Evolutionary conservation across 2,329 filamentous ascomycete species (phyloP).

Genomic region (Purpureocillium takamizusanense): DNA sequence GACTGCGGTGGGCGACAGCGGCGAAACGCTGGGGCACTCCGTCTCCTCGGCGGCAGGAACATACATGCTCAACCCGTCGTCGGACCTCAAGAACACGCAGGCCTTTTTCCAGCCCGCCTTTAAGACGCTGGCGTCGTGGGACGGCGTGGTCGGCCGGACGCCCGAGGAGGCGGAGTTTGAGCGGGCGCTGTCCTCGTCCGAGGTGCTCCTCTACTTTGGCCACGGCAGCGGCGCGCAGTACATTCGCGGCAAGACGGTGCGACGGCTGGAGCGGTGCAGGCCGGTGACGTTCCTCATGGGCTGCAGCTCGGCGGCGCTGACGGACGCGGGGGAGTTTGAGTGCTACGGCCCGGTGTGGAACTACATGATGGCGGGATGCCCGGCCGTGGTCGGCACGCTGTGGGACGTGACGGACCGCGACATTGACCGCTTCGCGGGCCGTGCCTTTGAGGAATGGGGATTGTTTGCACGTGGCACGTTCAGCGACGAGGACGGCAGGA

Average conservation of each 20-base stretch:
- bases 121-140: constrained; percentile 61
- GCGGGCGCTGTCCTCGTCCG: constrained; percentile 51
- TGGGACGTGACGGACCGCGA: constrained; percentile 99
- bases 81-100: constrained; percentile 75
- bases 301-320: constrained; percentile 75
- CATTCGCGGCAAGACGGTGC: constrained; percentile 75
- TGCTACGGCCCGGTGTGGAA: constrained; percentile 84
- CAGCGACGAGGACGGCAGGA: constrained; percentile 20
- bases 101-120: constrained; percentile 60
- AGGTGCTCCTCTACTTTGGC: constrained; percentile 86
- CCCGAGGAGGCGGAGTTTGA: constrained; percentile 76
- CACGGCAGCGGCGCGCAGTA: constrained; percentile 94
- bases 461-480: constrained; percentile 46
- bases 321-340: constrained; percentile 77
- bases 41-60: constrained; percentile 49
- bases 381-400: constrained; percentile 81
- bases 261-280: constrained; percentile 63
- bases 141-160: constrained; percentile 53
- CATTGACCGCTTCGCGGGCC: constrained; percentile 83
- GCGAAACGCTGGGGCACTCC: constrained; percentile 35
- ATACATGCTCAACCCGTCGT: constrained; percentile 84
- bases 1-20: constrained; percentile 6
- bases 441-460: constrained; percentile 80
- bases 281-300: constrained; percentile 87
- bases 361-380: constrained; percentile 81